Evolutionary conservation across 345 rosid genomes (phyloP).

Genomic region (Mangifera indica): DNA sequence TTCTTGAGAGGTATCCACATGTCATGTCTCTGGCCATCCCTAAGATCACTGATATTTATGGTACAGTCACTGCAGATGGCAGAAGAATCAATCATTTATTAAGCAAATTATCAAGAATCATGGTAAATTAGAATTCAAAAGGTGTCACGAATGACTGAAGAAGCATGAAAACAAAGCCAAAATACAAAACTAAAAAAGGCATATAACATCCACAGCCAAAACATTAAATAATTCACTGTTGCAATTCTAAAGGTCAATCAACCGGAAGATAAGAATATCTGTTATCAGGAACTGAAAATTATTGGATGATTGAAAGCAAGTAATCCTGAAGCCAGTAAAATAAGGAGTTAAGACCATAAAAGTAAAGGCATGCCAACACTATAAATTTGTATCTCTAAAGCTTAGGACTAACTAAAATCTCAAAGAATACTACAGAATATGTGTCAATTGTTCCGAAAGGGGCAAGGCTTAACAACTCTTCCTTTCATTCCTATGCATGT

Average conservation of each 20-base stretch:
- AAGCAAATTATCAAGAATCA: not conserved
- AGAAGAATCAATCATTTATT: not conserved
- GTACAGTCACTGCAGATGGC: conserved; percentile 53
- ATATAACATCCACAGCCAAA: not conserved
- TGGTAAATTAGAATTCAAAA: not conserved
- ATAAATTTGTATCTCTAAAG: no score
- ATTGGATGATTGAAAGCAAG: no score
- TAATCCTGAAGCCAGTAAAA: no score
- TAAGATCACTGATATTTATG: conserved; percentile 53
- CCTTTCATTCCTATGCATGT: no score
- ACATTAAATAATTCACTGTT: not conserved
- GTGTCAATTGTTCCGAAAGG: no score
- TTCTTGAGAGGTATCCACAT: conserved; percentile 89
- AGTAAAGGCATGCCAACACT: no score
- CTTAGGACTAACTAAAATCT: no score
- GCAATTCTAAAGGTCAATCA: no score
- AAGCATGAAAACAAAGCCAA: not conserved
- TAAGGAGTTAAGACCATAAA: no score
- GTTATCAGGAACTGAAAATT: no score
- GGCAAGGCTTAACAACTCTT: no score
- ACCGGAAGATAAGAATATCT: no score
- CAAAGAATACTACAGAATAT: not conserved
- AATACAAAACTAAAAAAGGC: not conserved
- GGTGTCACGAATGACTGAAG: not conserved
- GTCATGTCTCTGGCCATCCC: conserved; percentile 77